Base-by-base conservation (phyloP, 1,284 basidiomycete genomes). In the Phlebopus sp. region DNA sequence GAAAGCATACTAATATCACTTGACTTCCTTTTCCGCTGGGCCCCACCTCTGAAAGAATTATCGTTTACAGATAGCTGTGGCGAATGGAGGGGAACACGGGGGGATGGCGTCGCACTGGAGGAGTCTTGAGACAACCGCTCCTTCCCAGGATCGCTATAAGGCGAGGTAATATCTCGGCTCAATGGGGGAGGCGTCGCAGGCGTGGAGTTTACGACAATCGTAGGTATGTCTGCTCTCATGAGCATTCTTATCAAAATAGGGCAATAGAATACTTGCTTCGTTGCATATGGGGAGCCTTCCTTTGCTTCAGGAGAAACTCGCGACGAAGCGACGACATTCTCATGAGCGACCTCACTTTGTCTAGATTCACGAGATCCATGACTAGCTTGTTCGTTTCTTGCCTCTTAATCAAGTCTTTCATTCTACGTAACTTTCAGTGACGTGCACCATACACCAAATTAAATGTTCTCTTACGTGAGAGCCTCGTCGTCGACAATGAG, bases 401-500 rank as follows among this genome's bases (percentile, higher is more conserved):
- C 40, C 93, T 74, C 10, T 77, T 72, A 11, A 92, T 79, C 1
- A 93, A 76, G 52, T 96, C 92, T 54, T 92, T 86, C 53, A 95
- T 66, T 21, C 92, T 96, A 53, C 3, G 17, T 5, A 37, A 23
- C 18, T 34, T 27, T 47, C 17, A 39, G 42, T 42, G 19, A 8
- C 42, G 19, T 40, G 17, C 14, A 15, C 6, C 2, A 4, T 11
- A 18, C 4, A 8, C 29, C 30, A 23, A 9, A 29, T 23, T 23
- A 23, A 25, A 40, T 43, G 18, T 19, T 11, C 19, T 66, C 87
- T 64, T 62, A 94, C 92, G 84, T 78, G n/a, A 96, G 69, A 10
- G 92, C 92, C 42, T 92, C 86, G 27, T 81, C 82, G 63, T 97
- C 92, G 50, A 93, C 81, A 56, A 98, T 93, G 49, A 98, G 72